Percentiles rank a stretch among this genome's conserved stretches.
These are phyloP conservation scores for Triadica sebifera DNA, from an alignment of 345 rosid genomes.

Conservation along the genomic window DNA sequence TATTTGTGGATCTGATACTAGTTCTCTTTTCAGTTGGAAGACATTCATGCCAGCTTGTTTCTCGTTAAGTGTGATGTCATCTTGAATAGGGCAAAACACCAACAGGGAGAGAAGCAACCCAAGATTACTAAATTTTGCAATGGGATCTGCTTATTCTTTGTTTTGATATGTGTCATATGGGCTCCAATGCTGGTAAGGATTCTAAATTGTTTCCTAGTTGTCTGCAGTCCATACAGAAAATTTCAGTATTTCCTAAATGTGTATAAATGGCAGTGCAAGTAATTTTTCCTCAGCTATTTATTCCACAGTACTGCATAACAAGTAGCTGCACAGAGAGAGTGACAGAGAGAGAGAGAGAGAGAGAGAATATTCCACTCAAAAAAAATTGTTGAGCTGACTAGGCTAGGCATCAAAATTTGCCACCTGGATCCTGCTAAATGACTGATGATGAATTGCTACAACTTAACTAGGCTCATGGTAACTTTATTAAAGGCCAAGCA, in stretches of 20 bases:
- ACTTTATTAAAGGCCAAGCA: too few species aligned
- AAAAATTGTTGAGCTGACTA: not conserved
- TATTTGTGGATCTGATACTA: slow-evolving; percentile 11
- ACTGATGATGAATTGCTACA: too few species aligned
- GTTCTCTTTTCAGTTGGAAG: slow-evolving; percentile 36
- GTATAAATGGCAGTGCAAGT: not conserved
- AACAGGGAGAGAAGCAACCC: slow-evolving; percentile 44
- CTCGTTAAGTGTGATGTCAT: slow-evolving; percentile 44
- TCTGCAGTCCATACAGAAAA: not conserved
- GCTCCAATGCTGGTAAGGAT: slow-evolving; percentile 49
- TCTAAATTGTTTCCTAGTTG: not conserved
- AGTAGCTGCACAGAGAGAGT: too few species aligned
- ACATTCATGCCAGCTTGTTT: slow-evolving; percentile 48
- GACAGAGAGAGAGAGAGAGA: not conserved
- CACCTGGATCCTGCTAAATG: too few species aligned
- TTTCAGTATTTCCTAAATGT: not conserved
- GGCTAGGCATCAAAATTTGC: not conserved
- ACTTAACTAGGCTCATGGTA: too few species aligned
- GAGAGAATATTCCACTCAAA: not conserved
- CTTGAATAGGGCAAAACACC: slow-evolving; percentile 38
- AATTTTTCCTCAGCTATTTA: not conserved
- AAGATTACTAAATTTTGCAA: slow-evolving; percentile 43
- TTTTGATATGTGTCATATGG: slow-evolving; percentile 45
- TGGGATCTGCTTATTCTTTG: slow-evolving; percentile 44
- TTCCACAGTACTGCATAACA: not conserved